Percentiles rank a stretch among this genome's conserved stretches.
Evolutionary conservation across 345 rosid species (phyloP).

Genomic region (Aquilaria yunnanensis): DNA sequence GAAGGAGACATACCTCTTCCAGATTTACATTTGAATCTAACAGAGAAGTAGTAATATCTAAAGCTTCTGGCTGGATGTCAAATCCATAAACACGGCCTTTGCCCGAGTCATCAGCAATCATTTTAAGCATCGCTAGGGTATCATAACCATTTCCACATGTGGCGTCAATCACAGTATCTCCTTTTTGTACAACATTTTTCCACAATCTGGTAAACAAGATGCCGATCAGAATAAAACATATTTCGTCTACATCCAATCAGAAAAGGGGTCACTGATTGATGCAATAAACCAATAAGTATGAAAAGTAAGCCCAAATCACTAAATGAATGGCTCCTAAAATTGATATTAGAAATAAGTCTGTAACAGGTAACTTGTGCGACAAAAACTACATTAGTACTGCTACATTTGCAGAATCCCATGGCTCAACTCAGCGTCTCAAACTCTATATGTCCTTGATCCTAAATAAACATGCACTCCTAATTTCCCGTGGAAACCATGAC

Average conservation of each 20-base stretch:
- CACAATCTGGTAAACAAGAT: conserved; percentile 48
- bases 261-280: no score
- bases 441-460: no score
- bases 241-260: no score
- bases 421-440: no score
- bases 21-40: conserved; percentile 37
- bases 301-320: not conserved
- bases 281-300: not conserved
- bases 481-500: no score
- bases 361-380: no score
- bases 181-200: conserved; percentile 59
- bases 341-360: no score
- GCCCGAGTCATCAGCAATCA: conserved; percentile 59
- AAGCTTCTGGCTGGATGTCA: conserved; percentile 73
- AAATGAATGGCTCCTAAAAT: not conserved
- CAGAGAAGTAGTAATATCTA: conserved; percentile 45
- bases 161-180: conserved; percentile 77
- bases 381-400: no score
- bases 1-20: conserved; percentile 44
- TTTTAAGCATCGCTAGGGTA: conserved; percentile 65
- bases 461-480: no score
- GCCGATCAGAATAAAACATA: no score
- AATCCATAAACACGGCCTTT: conserved; percentile 64
- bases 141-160: conserved; percentile 92
- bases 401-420: no score